Percentiles rank a stretch among this genome's conserved stretches.
Conservation (phyloP, 148 eudicot species). For the Rhododendron williamsianum region DNA sequence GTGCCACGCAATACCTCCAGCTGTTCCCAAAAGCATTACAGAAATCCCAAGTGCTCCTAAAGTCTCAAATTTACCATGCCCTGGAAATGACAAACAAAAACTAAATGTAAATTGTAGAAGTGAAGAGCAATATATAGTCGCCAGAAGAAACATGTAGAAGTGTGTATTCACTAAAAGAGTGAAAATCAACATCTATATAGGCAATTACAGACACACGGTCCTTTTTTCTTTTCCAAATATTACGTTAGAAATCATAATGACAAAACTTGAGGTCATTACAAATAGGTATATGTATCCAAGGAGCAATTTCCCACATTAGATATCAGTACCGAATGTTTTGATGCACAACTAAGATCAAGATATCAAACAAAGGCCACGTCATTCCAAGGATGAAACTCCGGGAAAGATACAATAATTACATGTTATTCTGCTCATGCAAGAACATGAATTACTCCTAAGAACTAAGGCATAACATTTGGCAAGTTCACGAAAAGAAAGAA, state of each 20-base stretch:
- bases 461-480: background rate
- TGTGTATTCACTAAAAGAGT: background rate
- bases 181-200: background rate
- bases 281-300: background rate
- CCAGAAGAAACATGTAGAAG: background rate
- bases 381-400: background rate
- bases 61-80: conserved; percentile 98
- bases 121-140: background rate
- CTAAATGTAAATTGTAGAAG: background rate
- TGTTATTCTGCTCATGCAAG: background rate
- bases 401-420: background rate
- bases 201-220: background rate
- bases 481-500: background rate
- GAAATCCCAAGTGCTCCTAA: conserved; percentile 93
- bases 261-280: background rate
- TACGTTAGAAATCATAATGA: background rate
- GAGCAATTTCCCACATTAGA: background rate
- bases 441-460: background rate
- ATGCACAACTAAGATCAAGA: background rate
- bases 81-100: conserved; percentile 31
- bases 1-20: conserved; percentile 98
- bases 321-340: background rate
- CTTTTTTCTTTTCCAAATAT: background rate
- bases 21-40: conserved; percentile 77
- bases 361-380: too few species aligned